Base-by-base conservation (phyloP, 2,329 filamentous ascomycete genomes). In the Dendrostoma leiphaemia region DNA sequence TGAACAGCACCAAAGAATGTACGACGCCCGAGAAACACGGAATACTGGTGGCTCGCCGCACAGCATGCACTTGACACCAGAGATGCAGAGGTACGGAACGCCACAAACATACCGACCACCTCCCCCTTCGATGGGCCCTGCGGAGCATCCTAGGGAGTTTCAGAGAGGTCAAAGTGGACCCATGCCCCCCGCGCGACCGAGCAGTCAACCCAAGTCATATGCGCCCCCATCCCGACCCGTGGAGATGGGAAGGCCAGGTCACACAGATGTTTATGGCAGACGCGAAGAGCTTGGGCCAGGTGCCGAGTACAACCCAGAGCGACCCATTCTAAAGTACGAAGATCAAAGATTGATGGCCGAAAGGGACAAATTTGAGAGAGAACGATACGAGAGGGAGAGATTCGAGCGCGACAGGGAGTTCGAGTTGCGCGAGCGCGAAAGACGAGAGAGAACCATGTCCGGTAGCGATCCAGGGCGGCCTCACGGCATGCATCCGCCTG, bases 1-100 rank as follows among this genome's bases (percentile, higher is more conserved):
- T n/a, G 88, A 91, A 41, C 55, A 57, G 35, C 84, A 85, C 57
- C 75, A 79, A 44, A 78, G 82, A 62, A 72, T 74, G 52, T 82
- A 83, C 71, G 76, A 84, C 54, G 45, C 64, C 51, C 63, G 73
- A 61, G 67, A 70, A 61, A 8, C 52, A 17, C 43, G 71, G 23
- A 69, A 71, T 58, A 64, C 72, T 3, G 74, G 73, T 15, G 74
- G 73, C 4, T 82, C 81, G 13, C 79, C 79, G 6, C 72, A 78
- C 61, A 72, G 71, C 51, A 67, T 74, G 35, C 81, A 81, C 59
- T 74, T 72, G 3, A 84, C 82, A 0, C 83, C 82, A 24, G 83
- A 85, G 60, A 66, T 80, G 17, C 77, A 79, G 58, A 77, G 81
- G 56, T 86, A 83, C 60, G 75, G 79, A 31, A 86, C 83, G 2